Evolutionary conservation across 345 rosid genomes (phyloP).

Genomic region (Eucalyptus melliodora): DNA sequence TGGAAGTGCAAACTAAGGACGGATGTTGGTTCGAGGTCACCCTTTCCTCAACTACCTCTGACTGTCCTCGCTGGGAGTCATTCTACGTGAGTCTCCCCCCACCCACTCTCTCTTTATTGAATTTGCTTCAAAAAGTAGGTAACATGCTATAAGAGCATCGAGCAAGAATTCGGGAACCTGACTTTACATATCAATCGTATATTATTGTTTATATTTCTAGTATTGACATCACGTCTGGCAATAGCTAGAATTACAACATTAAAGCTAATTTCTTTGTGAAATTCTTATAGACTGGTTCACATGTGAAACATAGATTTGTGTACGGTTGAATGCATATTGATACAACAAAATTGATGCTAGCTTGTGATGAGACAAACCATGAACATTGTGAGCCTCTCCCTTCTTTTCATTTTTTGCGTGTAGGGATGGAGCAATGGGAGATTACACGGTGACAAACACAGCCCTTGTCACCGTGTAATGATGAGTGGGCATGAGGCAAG

Average conservation of each 20-base stretch:
- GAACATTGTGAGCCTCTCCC: not conserved
- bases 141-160: not conserved
- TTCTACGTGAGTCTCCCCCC: not conserved
- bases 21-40: not conserved
- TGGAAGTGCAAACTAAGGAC: not conserved
- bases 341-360: too few relatives aligned
- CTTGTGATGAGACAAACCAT: not conserved
- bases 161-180: not conserved
- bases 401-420: too few relatives aligned
- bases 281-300: not conserved
- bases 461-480: not conserved
- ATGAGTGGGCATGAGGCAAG: not conserved
- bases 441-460: not conserved
- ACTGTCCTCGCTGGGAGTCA: not conserved
- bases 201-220: too few relatives aligned
- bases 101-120: not conserved
- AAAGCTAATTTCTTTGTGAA: not conserved
- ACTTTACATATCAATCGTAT: too few relatives aligned
- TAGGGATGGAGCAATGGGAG: conserved; percentile 1
- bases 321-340: not conserved
- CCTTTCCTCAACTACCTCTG: not conserved
- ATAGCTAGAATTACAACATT: not conserved
- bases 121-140: not conserved
- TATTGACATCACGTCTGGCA: too few relatives aligned
- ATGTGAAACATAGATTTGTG: not conserved